A percentile compares a stretch with the other conserved stretches of the same genome.
Conservation (phyloP, 352 stramenopile species). For the Phytophthora sp. region DNA sequence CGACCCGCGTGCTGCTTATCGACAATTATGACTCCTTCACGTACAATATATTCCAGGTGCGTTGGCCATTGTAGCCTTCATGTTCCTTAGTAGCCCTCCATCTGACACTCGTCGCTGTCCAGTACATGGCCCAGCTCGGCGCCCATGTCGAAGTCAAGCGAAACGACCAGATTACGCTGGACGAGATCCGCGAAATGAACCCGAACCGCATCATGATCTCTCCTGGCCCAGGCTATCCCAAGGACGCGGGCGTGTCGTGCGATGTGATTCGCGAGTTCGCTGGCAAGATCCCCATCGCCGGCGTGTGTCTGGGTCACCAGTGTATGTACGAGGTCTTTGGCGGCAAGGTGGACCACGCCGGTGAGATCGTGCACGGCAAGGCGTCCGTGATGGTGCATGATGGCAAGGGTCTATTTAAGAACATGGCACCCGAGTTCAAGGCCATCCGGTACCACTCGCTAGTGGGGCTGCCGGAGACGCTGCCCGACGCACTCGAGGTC, state of each 20-base stretch:
- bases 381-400: conserved; percentile 85
- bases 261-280: conserved; percentile 86
- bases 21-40: conserved; percentile 94
- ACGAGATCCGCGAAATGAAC: conserved; percentile 75
- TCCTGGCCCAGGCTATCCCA: conserved; percentile 80
- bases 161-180: conserved; percentile 87
- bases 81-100: background rate
- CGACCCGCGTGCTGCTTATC: conserved; percentile 84
- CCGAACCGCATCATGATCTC: conserved; percentile 91
- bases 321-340: conserved; percentile 91
- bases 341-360: conserved; percentile 82
- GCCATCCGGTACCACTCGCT: conserved; percentile 91
- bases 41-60: conserved; percentile 90
- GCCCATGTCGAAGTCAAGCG: conserved; percentile 80
- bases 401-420: conserved; percentile 86
- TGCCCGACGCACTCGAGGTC: conserved; percentile 80
- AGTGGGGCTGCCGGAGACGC: conserved; percentile 80
- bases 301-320: conserved; percentile 85
- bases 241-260: conserved; percentile 83
- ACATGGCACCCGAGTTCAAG: conserved; percentile 78
- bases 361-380: conserved; percentile 91
- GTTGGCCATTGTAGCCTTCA: background rate
- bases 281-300: conserved; percentile 83
- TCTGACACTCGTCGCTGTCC: background rate
- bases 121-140: conserved; percentile 89